Base-by-base conservation (phyloP, 352 stramenopile species). In the Phytophthora tubulina region DNA sequence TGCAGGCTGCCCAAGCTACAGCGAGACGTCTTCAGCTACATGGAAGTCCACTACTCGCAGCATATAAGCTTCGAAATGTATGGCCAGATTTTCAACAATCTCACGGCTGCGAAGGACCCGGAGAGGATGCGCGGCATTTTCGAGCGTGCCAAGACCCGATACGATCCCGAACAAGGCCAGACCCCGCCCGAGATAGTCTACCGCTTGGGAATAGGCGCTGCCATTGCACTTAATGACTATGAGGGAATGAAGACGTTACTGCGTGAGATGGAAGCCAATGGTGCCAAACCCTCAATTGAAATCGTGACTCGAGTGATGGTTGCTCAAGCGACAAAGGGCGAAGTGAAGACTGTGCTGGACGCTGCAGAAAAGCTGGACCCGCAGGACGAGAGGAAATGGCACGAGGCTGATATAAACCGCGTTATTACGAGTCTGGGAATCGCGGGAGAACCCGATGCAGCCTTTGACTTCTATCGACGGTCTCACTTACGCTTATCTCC, bases 391-490 rank as follows among this genome's bases (percentile, higher is more conserved):
- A 72, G 57, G 8, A 72, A 75, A 3, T 90, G 81, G 84, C 81
- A 88, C 35, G 70, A 79, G 17, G 72, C 76, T 0, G 76, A 84
- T 38, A 46, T 90, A 32, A 78, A 90, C 54, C 84, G 81, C 45
- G 78, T 89, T n/a, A 73, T 91, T 32, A 76, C 60, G 27, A 84
- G 73, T 55, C 52, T 91, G 13, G 84, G 84, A 0, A 72, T 75
- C 33, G 68, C 84, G 9, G 59, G 67, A 6, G 59, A 72, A 6
- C 64, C 80, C 0, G 73, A 89, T 35, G 61, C 71, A 4, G 81
- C 84, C n/a, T 91, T 91, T 53, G 75, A 85, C n/a, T 90, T 91
- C 60, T 91, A 90, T 45, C 60, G 71, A 17, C 71, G 79, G 48
- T 76, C 84, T 8, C 61, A 78, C 41, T 81, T 80, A 4, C 69